phyloP scores from a whole-genome alignment of 1,284 basidiomycete species.

The Caloboletus firmus region DNA sequence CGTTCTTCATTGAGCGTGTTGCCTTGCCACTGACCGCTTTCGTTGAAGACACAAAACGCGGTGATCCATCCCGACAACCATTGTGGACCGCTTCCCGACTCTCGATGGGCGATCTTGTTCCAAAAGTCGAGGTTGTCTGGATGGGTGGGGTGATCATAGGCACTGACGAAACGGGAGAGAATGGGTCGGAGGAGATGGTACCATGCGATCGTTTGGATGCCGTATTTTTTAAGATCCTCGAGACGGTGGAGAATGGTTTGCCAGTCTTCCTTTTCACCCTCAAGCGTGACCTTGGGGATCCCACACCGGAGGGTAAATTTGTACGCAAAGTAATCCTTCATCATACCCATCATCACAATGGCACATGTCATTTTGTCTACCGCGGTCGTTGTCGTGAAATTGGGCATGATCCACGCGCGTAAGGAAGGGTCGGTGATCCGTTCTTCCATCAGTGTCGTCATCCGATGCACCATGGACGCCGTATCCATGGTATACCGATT shows the following conservation, averaged over 20 bases:
- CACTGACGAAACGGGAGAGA: slow-evolving; percentile 37
- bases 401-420: slow-evolving; percentile 45
- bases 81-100: slow-evolving; percentile 29
- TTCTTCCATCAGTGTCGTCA: slow-evolving; percentile 39
- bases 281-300: slow-evolving; percentile 49
- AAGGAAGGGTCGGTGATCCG: slow-evolving; percentile 39
- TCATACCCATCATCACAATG: slow-evolving; percentile 47
- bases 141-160: slow-evolving; percentile 37
- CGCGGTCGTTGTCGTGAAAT: slow-evolving; percentile 47
- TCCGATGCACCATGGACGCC: slow-evolving; percentile 27
- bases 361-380: slow-evolving; percentile 42
- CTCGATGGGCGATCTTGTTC: slow-evolving; percentile 35
- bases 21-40: slow-evolving; percentile 37
- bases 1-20: slow-evolving; percentile 33
- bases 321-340: slow-evolving; percentile 43
- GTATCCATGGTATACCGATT: slow-evolving; percentile 35
- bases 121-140: slow-evolving; percentile 39
- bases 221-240: slow-evolving; percentile 39
- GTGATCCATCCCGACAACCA: slow-evolving; percentile 43
- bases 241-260: slow-evolving; percentile 36
- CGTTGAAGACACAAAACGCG: slow-evolving; percentile 41
- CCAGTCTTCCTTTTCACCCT: slow-evolving; percentile 41
- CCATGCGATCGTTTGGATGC: slow-evolving; percentile 39
- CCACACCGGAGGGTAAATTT: slow-evolving; percentile 39
- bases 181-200: slow-evolving; percentile 42